Evolutionary conservation across 345 rosid genomes (phyloP), one percentile per base, ranked within the genome.

Genomic region (Orychophragmus violaceus): DNA sequence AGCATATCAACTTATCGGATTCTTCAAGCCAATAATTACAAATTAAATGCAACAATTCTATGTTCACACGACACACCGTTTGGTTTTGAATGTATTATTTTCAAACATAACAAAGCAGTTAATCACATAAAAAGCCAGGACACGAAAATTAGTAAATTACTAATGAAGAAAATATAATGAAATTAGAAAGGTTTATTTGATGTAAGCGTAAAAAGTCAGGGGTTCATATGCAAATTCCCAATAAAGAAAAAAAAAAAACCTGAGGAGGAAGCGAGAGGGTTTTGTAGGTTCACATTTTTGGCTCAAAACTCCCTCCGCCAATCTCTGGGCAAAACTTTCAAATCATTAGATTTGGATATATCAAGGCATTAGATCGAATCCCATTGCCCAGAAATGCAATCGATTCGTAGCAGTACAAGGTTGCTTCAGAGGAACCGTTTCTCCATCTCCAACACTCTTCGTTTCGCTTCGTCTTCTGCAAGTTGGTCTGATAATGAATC

Each of bases 331-430:
- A 3, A 13, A 58, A 45, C 16, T 8, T 25, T 1, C 14, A 9
- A n/a, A 32, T 27, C 2, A 57, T 17, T 16, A 41, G 62, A 41
- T 23, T 70, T 30, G 4, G 54, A n/a, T n/a, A n/a, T n/a, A n/a
- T n/a, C n/a, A 22, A 19, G 8, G n/a, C 14, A 9, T 57, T 45
- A 25, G 70, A 57, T 72, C 66, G 36, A 19, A 11, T 56, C 37
- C 4, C 33, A 29, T 49, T 32, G 10, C 10, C 24, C 35, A 64
- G 75, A 69, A 75, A 75, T 75, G 78, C 78, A 69, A 64, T 55
- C 78, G 55, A 46, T 75, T 56, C 70, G 78, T 21, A 13, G 76
- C 42, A 25, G 63, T 30, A 16, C 66, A 28, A 25, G 23, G 58
- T 44, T 76, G 53, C 58, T 76, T 70, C 79, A 59, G 66, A 70